Base-by-base conservation (phyloP, 345 rosid species). In the Aquilaria yunnanensis region DNA sequence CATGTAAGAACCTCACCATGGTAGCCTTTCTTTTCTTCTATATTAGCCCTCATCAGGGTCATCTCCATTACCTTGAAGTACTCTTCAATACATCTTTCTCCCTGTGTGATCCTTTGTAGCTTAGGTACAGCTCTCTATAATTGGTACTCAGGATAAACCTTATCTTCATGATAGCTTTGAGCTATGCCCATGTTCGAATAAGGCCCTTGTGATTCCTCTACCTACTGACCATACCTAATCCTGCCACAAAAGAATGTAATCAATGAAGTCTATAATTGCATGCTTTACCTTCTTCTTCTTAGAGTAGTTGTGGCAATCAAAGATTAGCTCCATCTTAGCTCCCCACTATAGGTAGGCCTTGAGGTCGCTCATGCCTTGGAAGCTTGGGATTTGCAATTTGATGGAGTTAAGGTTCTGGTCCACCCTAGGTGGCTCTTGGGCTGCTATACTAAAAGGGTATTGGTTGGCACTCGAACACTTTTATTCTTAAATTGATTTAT, bases 231-330 rank as follows among this genome's bases (percentile, higher is more conserved):
- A 3, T 10, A 62, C 29, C 12, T 61, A 30, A 62, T 54, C 62
- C 12, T 34, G 55, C 48, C 48, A 68, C 4, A 54, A 32, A 9
- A 61, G 29, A 53, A 29, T 54, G 57, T 69, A 62, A 48, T 69
- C n/a, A 23, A 23, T 23, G 23, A 23, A 23, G 23, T 23, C 23
- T 23, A 23, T 23, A 23, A 23, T 23, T 23, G 12, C 34, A 12
- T 56, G 37, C 32, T 63, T 63, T 41, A 62, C 45, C 5, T 62
- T 63, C 43, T 62, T 55, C 1, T 4, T 11, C 33, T 69, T 2
- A 1, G 0, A 69, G 10, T 62, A 62, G 14, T n/a, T 37, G 10
- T 63, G 54, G 9, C 12, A 55, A n/a, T 56, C 34, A 54, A 68
- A 55, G 1, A 61, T 12, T 31, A 61, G n/a, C 31, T 68, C 67